Base-by-base conservation (phyloP, 306 rosid species). In the Malus domestica region DNA sequence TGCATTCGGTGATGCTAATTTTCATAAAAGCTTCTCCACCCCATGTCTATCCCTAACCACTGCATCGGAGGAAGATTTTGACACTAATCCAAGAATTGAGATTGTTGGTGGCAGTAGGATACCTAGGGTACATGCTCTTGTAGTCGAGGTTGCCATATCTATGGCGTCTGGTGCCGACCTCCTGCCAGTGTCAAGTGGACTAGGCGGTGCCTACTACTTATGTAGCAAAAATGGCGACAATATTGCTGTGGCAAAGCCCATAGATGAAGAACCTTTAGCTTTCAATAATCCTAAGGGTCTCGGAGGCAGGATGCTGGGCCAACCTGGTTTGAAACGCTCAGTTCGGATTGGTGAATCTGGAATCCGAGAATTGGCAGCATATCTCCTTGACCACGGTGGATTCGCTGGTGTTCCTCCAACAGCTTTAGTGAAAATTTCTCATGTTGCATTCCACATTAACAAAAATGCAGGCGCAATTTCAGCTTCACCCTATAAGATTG, bases 391-490 rank as follows among this genome's bases (percentile, higher is more conserved):
- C 68, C 93, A 94, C 15, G 90, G 85, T 66, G 87, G 93, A 66
- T 88, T 90, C 63, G 96, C 94, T 22, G 89, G 92, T 70, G 98
- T 94, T 83, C 97, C 98, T 81, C 97, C 98, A 19, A 88, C 98
- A 49, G 96, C 96, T 80, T 64, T 94, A 75, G 98, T 92, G 14
- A 89, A 90, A 83, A 86, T 90, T 67, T 89, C 86, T 45, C 85
- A 92, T 67, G 90, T 88, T 74, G 76, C 83, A 27, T 94, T 94
- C 81, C 86, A 80, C 77, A 78, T 76, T 19, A 73, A 72, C 42
- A 72, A 72, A 23, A 77, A 75, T 51, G 71, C 85, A 18, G 79
- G 58, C 8, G 30, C 79, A 51, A 27, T 70, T 52, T 68, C 82
- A 18, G 58, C 76, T 18, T 45, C 79, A 44, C 89, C 90, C 3